A percentile compares a stretch with the other conserved stretches of the same genome.
Evolutionary conservation across 495 filamentous ascomycete species (phyloP).

Genomic region (Sporormia fimetaria): DNA sequence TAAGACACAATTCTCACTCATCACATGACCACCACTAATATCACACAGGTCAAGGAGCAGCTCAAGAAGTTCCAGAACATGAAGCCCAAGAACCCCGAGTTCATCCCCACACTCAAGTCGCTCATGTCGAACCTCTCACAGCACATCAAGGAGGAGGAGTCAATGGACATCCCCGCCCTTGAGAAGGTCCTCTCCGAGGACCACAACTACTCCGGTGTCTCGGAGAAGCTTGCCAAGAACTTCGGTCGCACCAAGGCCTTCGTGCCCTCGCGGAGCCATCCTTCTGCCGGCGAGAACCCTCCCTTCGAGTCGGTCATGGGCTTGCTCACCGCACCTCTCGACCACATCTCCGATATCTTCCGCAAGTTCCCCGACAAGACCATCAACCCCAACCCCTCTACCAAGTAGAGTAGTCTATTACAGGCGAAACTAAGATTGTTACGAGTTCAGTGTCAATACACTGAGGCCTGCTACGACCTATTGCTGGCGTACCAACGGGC

Average conservation of each 20-base stretch:
- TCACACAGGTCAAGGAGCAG: slow-evolving; percentile 48
- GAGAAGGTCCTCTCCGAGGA: slow-evolving; percentile 36
- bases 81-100: slow-evolving; percentile 36
- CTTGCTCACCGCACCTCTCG: slow-evolving; percentile 19
- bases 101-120: slow-evolving; percentile 40
- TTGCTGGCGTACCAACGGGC: no score
- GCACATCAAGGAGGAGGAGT: slow-evolving; percentile 55
- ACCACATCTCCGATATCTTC: slow-evolving; percentile 20
- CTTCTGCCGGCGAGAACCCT: slow-evolving; percentile 26
- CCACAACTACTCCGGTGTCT: slow-evolving; percentile 12
- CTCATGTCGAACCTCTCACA: slow-evolving; percentile 42
- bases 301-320: slow-evolving; percentile 24
- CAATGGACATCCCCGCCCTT: slow-evolving; percentile 44
- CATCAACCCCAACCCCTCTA: slow-evolving; percentile 12
- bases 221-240: slow-evolving; percentile 38
- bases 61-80: slow-evolving; percentile 52
- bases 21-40: neutral
- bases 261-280: slow-evolving; percentile 48
- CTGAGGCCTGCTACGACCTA: no score
- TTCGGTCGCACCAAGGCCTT: slow-evolving; percentile 52
- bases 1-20: slow-evolving; percentile 19
- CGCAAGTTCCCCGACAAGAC: slow-evolving; percentile 16
- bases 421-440: no score
- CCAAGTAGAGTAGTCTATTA: slow-evolving; percentile 5
- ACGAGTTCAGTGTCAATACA: no score